Evolutionary conservation across 768 basidiomycete species (phyloP).

Genomic region (Boletus tylopilopsis): DNA sequence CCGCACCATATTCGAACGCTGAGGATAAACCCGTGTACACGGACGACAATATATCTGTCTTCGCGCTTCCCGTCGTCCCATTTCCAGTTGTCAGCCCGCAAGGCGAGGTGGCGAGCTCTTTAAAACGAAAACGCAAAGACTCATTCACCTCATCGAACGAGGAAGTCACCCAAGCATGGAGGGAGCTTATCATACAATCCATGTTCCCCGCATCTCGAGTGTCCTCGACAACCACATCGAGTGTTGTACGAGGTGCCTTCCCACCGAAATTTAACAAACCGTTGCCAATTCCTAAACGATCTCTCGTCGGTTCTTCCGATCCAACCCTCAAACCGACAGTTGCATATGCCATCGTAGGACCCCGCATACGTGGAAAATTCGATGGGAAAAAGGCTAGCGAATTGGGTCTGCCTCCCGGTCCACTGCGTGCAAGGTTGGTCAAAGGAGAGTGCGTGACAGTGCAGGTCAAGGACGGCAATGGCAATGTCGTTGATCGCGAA

Average conservation of each 20-base stretch:
- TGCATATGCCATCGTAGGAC: slow-evolving; percentile 51
- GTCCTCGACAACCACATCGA: slow-evolving; percentile 7
- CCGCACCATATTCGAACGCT: slow-evolving; percentile 9
- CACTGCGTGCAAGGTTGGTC: slow-evolving; percentile 55
- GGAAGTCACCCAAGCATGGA: slow-evolving; percentile 52
- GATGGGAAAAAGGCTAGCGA: slow-evolving; percentile 58
- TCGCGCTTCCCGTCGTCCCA: slow-evolving; percentile 50
- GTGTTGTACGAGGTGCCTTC: slow-evolving; percentile 8
- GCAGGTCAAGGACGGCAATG: slow-evolving; percentile 43
- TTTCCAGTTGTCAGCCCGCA: neutral
- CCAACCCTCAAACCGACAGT: slow-evolving; percentile 34
- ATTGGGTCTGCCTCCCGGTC: slow-evolving; percentile 61
- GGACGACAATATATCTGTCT: slow-evolving; percentile 64
- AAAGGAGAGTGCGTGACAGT: slow-evolving; percentile 63
- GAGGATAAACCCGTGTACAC: slow-evolving; percentile 46
- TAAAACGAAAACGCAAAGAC: slow-evolving; percentile 44
- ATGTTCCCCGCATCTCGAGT: slow-evolving; percentile 55
- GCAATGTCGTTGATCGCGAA: slow-evolving; percentile 41
- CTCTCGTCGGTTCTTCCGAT: slow-evolving; percentile 13
- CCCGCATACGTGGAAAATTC: slow-evolving; percentile 65
- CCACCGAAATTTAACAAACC: slow-evolving; percentile 15
- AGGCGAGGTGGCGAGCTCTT: neutral
- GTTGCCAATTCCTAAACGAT: slow-evolving; percentile 23
- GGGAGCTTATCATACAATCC: slow-evolving; percentile 44
- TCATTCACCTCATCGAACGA: slow-evolving; percentile 38